phyloP scores from a whole-genome alignment of 164 flowering plant genomes.

The Vitis amurensis region DNA sequence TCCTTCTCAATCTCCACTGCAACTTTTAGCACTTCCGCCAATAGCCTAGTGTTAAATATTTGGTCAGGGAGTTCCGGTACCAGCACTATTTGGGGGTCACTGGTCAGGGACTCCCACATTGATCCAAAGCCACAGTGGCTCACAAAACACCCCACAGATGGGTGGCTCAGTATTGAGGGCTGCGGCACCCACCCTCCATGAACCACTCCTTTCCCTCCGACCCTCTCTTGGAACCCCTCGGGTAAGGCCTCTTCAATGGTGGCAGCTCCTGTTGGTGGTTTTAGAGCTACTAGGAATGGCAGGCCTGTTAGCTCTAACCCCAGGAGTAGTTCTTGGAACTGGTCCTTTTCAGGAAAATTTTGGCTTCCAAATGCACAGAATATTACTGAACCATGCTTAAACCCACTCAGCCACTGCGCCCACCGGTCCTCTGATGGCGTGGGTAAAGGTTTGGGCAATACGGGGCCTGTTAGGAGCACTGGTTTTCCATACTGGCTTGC shows the following conservation, averaged over 20 bases:
- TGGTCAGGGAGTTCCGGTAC: too few species aligned
- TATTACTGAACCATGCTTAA: conserved; percentile 23
- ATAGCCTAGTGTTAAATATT: too few species aligned
- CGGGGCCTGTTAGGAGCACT: conserved; percentile 10
- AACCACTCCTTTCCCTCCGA: conserved; percentile 16
- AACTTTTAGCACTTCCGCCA: too few species aligned
- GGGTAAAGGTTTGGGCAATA: neutral
- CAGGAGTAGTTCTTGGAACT: conserved; percentile 27
- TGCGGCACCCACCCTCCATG: conserved; percentile 22
- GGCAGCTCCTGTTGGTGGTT: neutral
- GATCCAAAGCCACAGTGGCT: neutral
- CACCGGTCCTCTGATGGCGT: neutral
- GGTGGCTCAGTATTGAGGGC: conserved; percentile 14
- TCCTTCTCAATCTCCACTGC: too few species aligned
- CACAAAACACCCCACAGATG: conserved; percentile 12
- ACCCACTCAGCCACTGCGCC: conserved; percentile 28
- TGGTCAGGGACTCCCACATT: too few species aligned
- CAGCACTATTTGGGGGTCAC: too few species aligned
- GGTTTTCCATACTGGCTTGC: conserved; percentile 1
- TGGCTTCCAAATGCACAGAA: conserved; percentile 44
- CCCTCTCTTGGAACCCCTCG: conserved; percentile 22
- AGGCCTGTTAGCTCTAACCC: conserved; percentile 32
- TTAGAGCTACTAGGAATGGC: conserved; percentile 32
- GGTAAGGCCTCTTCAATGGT: conserved; percentile 1
- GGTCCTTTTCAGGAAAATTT: conserved; percentile 15